Conservation (phyloP, 805 yeast genomes). For the Tetrapisispora nanseiensis region DNA sequence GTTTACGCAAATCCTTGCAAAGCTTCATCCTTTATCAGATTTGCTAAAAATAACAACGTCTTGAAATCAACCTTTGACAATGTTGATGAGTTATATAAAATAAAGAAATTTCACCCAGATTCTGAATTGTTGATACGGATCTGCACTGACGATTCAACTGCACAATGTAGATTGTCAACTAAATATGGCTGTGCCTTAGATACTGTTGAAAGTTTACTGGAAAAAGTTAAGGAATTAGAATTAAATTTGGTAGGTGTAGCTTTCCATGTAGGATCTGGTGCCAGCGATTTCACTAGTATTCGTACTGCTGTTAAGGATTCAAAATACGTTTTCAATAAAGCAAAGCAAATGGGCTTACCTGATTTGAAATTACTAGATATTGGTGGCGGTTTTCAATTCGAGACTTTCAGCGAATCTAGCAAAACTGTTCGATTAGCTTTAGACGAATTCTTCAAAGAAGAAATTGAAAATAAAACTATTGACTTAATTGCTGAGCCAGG, state of each 20-base stretch:
- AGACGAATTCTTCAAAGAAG: conserved; percentile 47
- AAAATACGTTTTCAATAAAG: conserved; percentile 48
- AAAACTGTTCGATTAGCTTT: conserved; percentile 46
- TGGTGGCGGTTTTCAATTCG: conserved; percentile 85
- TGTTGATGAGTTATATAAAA: conserved; percentile 69
- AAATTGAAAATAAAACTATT: conserved; percentile 5
- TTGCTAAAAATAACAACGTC: conserved; percentile 49
- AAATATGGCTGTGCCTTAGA: conserved; percentile 76
- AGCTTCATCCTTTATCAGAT: conserved; percentile 69
- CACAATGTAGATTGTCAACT: conserved; percentile 76
- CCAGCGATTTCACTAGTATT: conserved; percentile 58
- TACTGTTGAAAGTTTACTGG: conserved; percentile 45
- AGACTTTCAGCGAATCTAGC: conserved; percentile 51
- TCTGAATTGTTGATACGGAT: conserved; percentile 70
- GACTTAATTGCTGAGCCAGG: conserved; percentile 87
- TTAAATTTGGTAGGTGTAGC: conserved; percentile 76
- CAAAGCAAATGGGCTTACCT: conserved; percentile 33
- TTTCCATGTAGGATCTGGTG: conserved; percentile 94
- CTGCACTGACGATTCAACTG: conserved; percentile 79
- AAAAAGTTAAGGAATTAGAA: conserved; percentile 48
- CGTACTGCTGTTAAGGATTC: conserved; percentile 67
- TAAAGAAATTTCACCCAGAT: conserved; percentile 55
- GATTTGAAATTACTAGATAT: conserved; percentile 57
- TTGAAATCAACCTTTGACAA: conserved; percentile 83
- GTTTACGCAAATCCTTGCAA: conserved; percentile 94